These are phyloP conservation scores for Suillus tomentosus DNA, from an alignment of 768 basidiomycete genomes.

Conservation along the genomic window DNA sequence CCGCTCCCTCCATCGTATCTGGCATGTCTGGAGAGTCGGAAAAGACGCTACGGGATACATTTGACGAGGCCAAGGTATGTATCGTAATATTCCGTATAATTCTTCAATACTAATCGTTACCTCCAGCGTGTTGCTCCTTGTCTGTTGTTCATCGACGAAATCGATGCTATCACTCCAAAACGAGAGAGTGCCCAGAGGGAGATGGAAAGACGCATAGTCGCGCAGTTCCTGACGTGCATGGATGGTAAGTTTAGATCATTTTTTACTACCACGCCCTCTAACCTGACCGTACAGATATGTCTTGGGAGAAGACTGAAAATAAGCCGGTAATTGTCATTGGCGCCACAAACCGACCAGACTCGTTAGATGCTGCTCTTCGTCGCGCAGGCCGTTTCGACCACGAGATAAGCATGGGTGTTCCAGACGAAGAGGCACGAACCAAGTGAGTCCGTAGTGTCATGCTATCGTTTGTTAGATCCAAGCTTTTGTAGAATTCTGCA, in stretches of 20 bases:
- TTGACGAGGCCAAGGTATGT: slow-evolving; percentile 92
- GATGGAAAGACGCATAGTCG: slow-evolving; percentile 97
- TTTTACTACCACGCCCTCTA: no score
- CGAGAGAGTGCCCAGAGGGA: slow-evolving; percentile 97
- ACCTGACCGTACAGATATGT: slow-evolving; percentile 68
- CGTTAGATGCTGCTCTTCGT: slow-evolving; percentile 89
- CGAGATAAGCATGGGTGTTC: slow-evolving; percentile 97
- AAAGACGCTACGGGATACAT: slow-evolving; percentile 92
- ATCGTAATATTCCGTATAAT: background rate
- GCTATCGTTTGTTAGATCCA: background rate
- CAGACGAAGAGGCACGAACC: slow-evolving; percentile 86
- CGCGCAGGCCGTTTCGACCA: slow-evolving; percentile 96
- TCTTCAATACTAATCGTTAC: background rate
- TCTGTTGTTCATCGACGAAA: slow-evolving; percentile 95
- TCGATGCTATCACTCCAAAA: slow-evolving; percentile 97
- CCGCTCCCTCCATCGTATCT: slow-evolving; percentile 93
- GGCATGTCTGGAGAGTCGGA: slow-evolving; percentile 99
- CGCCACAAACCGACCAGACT: slow-evolving; percentile 95
- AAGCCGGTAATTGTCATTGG: slow-evolving; percentile 94
- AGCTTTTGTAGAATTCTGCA: slow-evolving; percentile 70
- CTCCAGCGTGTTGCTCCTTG: slow-evolving; percentile 85
- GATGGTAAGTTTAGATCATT: slow-evolving; percentile 60
- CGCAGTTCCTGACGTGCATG: slow-evolving; percentile 98
- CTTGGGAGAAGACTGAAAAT: slow-evolving; percentile 93
- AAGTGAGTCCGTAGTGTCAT: slow-evolving; percentile 57